Base-by-base conservation (phyloP, 192 early-diverging fungal genomes). In the Irineochytrium annulatum region DNA sequence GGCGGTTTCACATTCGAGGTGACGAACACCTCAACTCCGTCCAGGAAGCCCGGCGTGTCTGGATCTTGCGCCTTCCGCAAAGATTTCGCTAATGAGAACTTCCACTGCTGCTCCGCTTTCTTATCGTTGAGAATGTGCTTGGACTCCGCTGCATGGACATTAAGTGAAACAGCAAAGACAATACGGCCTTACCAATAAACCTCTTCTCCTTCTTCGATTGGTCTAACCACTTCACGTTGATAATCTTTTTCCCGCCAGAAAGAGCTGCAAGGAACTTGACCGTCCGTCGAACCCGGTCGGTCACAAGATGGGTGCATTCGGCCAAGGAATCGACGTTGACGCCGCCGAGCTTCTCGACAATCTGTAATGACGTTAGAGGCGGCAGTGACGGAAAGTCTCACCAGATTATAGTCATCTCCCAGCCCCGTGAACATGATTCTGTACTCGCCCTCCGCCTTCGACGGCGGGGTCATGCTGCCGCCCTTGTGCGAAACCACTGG, bases 211-310 rank as follows among this genome's bases (percentile, higher is more conserved):
- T 76, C 43, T 75, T 67, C 32, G 63, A 69, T 3, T 43, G 74
- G 29, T 81, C 79, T 26, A 81, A 55, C 79, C 79, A 81, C 31
- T 74, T 76, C 19, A 61, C 29, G 41, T 51, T 59, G 6, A 78
- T 59, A 57, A 81, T 73, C 43, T 67, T 57, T 46, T 72, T 74
- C 1, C 76, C 79, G 13, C 66, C 69, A 19, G 76, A 63, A 0
- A 81, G 34, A 16, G 70, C 69, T 49, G 71, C 73, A 24, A 81
- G 49, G 34, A 81, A 76, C 53, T 81, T 81, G 8, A 76, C 67
- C 29, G 79, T 81, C 16, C 79, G 56, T 24, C 63, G 64, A 11
- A 81, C 63, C 2, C 55, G 37, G 53, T 78, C 76, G 26, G 75
- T 75, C 6, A 81, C 76, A 3, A 81, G 62, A 39, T 78, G 76